Conservation (phyloP, 1,139 yeast species). For the Saccharomycopsis hybrid region DNA sequence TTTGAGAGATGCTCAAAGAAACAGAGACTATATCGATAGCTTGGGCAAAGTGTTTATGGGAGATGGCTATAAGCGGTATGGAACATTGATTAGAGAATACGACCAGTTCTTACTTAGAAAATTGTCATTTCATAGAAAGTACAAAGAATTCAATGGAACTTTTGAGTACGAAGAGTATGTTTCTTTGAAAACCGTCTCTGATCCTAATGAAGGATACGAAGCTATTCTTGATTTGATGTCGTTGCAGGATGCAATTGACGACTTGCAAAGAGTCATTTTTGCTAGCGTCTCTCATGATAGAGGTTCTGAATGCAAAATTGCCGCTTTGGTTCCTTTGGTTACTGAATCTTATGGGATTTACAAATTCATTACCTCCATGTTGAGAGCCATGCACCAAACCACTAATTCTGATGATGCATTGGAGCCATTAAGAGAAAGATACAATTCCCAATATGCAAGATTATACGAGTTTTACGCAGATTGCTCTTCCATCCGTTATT, state of each 20-base stretch:
- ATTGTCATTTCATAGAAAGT: conserved; percentile 75
- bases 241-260: conserved; percentile 78
- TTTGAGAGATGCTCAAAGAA: conserved; percentile 74
- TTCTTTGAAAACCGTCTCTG: conserved; percentile 79
- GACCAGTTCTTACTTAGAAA: conserved; percentile 65
- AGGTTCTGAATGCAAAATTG: conserved; percentile 72
- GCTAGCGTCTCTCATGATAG: conserved; percentile 63
- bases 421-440: conserved; percentile 66
- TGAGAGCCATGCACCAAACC: conserved; percentile 78
- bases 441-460: conserved; percentile 71
- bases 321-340: conserved; percentile 85
- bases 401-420: conserved; percentile 75
- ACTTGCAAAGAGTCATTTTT: conserved; percentile 70
- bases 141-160: conserved; percentile 88
- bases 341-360: conserved; percentile 94
- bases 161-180: conserved; percentile 95
- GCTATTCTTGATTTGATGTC: conserved; percentile 81
- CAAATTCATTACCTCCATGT: conserved; percentile 83
- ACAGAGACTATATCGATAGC: conserved; percentile 55
- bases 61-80: conserved; percentile 46
- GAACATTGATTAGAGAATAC: conserved; percentile 72
- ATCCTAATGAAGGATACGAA: conserved; percentile 94
- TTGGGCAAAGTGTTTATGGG: conserved; percentile 36
- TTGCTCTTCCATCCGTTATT: conserved; percentile 76
- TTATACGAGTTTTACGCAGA: conserved; percentile 85